Percentiles rank a stretch among this genome's conserved stretches.
Conservation (phyloP, 768 basidiomycete species). For the Clitopilus hobsonii region DNA sequence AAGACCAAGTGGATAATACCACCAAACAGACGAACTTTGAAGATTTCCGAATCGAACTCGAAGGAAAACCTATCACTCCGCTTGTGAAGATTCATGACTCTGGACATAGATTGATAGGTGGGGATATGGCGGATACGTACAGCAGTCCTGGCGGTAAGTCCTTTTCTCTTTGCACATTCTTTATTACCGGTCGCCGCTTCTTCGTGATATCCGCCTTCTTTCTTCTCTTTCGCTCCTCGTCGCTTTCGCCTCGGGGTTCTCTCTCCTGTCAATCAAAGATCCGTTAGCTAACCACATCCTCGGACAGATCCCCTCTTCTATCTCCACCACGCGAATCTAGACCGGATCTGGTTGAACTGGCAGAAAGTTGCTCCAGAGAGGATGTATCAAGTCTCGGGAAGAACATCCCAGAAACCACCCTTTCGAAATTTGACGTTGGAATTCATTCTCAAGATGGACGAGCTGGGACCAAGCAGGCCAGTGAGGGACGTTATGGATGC, state of each 20-base stretch:
- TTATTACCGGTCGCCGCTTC: too few relatives aligned
- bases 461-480: neutral
- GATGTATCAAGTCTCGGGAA: constrained; percentile 15
- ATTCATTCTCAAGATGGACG: constrained; percentile 4
- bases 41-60: constrained; percentile 29
- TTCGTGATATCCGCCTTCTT: neutral
- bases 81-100: constrained; percentile 26
- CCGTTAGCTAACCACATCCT: neutral
- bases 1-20: constrained; percentile 15
- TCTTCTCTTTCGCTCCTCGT: neutral
- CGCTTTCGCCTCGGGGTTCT: neutral
- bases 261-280: neutral
- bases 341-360: constrained; percentile 19
- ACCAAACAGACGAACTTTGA: constrained; percentile 23
- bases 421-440: constrained; percentile 1
- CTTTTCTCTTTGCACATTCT: neutral
- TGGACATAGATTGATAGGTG: constrained; percentile 30
- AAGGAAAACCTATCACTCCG: constrained; percentile 24
- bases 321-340: constrained; percentile 19
- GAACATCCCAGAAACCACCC: neutral
- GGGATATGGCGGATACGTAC: constrained; percentile 26
- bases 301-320: constrained; percentile 18
- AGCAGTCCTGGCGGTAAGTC: constrained; percentile 34
- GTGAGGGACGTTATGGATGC: constrained; percentile 9
- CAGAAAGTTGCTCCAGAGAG: constrained; percentile 13